Evolutionary conservation across 2,329 filamentous ascomycete species (phyloP), one percentile per base, ranked within the genome.

Genomic region (Colletotrichum eleusines): DNA sequence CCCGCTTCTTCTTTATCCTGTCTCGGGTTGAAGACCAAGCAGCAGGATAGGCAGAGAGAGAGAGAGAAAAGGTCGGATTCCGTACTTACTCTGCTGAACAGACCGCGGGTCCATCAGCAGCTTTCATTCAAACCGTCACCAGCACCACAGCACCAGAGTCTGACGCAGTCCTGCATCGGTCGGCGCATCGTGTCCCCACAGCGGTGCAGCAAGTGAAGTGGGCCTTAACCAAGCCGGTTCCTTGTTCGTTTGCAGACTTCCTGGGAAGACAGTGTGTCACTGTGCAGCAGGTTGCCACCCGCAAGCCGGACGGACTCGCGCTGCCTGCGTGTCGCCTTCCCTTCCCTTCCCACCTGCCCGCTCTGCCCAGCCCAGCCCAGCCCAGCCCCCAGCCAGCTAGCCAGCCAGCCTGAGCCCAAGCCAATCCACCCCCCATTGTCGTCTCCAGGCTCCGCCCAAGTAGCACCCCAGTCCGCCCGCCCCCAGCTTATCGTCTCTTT

Each of bases 271-370:
- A 46, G 69, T 71, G 69, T 71, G 68, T 71, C 68, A 71, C 68
- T 63, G 68, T 71, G 68, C 68, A 71, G 68, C 28, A 68, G 40
- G 64, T 68, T 68, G 68, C 68, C 68, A 70, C 55, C 64, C 64
- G 64, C 64, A 68, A 66, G 67, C 62, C 31, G 3, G 31, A n/a
- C 66, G 44, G 53, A 58, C 61, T 64, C 60, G 54, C 31, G 42
- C 59, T 38, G 40, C n/a, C 23, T 23, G 16, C 58, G 46, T 53
- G 23, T 53, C 60, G 40, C 40, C 23, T 54, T 44, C 40, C 38
- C 35, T 38, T 23, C 53, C 61, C 42, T 28, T 14, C 23, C 26
- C 33, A 3, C 40, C 28, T 16, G 9, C 14, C 61, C 7, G 16
- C 38, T 40, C 38, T 16, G 1, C 11, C 12, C 7, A n/a, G 2